These are phyloP conservation scores for Chytridiales sp. DNA, from an alignment of 371 early-diverging fungal species.

Conservation along the genomic window DNA sequence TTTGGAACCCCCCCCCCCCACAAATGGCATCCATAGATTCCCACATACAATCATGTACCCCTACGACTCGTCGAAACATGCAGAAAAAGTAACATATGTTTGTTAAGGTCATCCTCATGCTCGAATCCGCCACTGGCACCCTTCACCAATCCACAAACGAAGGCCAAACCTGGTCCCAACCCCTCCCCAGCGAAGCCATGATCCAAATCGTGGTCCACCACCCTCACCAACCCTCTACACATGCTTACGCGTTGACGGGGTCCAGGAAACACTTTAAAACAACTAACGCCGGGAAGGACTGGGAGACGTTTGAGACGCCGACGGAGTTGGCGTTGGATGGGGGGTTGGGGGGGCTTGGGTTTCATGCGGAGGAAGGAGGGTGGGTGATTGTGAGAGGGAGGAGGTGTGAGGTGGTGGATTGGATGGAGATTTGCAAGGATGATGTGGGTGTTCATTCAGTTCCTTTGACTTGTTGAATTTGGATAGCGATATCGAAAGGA, in stretches of 20 bases:
- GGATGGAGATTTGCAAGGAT: constrained; percentile 50
- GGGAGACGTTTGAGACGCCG: constrained; percentile 62
- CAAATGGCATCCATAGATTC: neutral
- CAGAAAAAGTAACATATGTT: no score
- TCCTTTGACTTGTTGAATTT: neutral
- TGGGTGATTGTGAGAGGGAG: constrained; percentile 60
- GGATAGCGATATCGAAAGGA: neutral
- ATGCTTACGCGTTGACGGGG: constrained; percentile 65
- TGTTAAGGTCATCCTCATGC: constrained; percentile 64
- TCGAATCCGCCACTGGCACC: constrained; percentile 50
- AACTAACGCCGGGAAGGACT: constrained; percentile 61
- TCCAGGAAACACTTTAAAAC: constrained; percentile 66
- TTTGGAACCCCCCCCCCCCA: neutral
- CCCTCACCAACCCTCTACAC: constrained; percentile 50
- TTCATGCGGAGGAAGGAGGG: constrained; percentile 64
- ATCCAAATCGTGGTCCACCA: constrained; percentile 56
- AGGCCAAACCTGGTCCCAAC: constrained; percentile 63
- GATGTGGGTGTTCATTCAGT: constrained; percentile 44
- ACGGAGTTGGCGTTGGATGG: constrained; percentile 43
- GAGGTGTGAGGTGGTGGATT: constrained; percentile 52
- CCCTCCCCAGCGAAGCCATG: constrained; percentile 31
- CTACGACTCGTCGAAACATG: neutral
- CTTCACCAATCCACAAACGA: constrained; percentile 66
- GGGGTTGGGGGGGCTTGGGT: constrained; percentile 48
- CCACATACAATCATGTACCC: neutral